Evolutionary conservation across 2,329 filamentous ascomycete genomes (phyloP).

Genomic region (Alternaria ventricosa): DNA sequence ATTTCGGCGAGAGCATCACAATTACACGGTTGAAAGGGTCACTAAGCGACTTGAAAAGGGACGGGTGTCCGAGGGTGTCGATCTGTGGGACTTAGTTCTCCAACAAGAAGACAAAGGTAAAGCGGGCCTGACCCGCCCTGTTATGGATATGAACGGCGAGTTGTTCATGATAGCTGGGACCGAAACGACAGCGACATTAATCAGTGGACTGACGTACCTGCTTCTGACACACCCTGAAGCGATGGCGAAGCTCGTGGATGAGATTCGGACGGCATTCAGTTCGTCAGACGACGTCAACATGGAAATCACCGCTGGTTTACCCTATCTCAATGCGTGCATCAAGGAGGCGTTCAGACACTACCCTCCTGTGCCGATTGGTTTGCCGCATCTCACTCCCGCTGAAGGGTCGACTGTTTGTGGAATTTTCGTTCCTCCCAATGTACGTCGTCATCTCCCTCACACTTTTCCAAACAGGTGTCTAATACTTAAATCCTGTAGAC

Average conservation of each 20-base stretch:
- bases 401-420: not conserved
- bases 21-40: slow-evolving; percentile 24
- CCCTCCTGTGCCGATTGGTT: slow-evolving; percentile 42
- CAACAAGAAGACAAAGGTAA: slow-evolving; percentile 30
- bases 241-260: slow-evolving; percentile 11
- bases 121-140: not conserved
- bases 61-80: not conserved
- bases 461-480: not conserved
- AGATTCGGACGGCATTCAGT: slow-evolving; percentile 24
- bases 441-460: not conserved
- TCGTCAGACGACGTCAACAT: slow-evolving; percentile 14
- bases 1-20: slow-evolving; percentile 8
- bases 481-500: not conserved
- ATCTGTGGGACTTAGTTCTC: slow-evolving; percentile 36
- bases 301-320: slow-evolving; percentile 38
- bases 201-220: slow-evolving; percentile 43
- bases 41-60: slow-evolving; percentile 33
- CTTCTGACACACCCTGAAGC: slow-evolving; percentile 26
- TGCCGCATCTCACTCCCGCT: slow-evolving; percentile 19
- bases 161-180: slow-evolving; percentile 40
- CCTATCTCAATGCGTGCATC: slow-evolving; percentile 44
- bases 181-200: slow-evolving; percentile 43
- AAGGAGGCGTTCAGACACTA: slow-evolving; percentile 41
- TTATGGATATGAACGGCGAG: not conserved
- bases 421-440: not conserved